phyloP scores from a whole-genome alignment of 441 rosid genomes.

The Erodium texanum region DNA sequence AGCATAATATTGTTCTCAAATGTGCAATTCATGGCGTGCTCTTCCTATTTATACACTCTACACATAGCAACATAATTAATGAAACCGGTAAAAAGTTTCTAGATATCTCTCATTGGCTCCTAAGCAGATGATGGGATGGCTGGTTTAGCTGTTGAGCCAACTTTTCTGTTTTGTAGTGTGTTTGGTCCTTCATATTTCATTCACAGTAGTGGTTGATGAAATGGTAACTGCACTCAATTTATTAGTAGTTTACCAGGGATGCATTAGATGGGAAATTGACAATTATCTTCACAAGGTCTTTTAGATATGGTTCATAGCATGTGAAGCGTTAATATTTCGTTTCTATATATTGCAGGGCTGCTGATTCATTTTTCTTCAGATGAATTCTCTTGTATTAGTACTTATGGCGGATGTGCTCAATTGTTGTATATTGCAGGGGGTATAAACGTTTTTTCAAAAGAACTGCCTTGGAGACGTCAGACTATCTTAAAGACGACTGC shows the following conservation, averaged over 20 bases:
- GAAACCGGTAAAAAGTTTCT: background rate
- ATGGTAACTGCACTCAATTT: too few relatives aligned
- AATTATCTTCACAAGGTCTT: too few relatives aligned
- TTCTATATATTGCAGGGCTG: background rate
- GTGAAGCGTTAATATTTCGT: too few relatives aligned
- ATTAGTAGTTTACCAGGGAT: too few relatives aligned
- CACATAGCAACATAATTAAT: background rate
- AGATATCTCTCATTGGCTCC: background rate
- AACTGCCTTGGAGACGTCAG: slow-evolving; percentile 63
- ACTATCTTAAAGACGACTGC: slow-evolving; percentile 73
- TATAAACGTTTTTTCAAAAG: slow-evolving; percentile 88
- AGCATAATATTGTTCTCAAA: background rate
- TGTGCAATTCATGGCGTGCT: background rate
- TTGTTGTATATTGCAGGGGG: slow-evolving; percentile 54
- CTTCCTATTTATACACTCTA: too few relatives aligned
- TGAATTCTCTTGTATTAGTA: background rate
- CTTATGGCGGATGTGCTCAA: background rate
- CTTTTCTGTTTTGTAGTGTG: too few relatives aligned
- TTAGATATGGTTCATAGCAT: too few relatives aligned
- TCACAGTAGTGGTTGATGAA: too few relatives aligned
- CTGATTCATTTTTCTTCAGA: background rate
- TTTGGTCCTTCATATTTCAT: too few relatives aligned
- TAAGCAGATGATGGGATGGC: background rate
- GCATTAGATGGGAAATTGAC: too few relatives aligned
- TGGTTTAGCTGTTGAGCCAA: too few relatives aligned